phyloP scores from a whole-genome alignment of 768 basidiomycete species.

The Agrocybe praecox region DNA sequence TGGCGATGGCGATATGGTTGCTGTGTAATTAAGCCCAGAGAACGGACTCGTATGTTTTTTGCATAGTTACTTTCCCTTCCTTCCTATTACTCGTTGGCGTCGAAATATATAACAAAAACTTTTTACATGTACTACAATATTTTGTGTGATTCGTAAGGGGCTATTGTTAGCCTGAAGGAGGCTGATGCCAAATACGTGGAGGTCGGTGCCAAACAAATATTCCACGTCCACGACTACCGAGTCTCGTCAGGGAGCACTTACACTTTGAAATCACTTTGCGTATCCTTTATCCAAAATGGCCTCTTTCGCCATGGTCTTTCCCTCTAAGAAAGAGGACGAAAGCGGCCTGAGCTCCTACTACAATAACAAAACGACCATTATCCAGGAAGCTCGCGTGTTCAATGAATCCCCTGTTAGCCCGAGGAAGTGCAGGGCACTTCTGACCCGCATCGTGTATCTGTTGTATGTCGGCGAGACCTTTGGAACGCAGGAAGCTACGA shows the following conservation, averaged over 20 bases:
- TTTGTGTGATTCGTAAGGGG: background rate
- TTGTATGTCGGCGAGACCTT: slow-evolving; percentile 97
- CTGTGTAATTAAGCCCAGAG: background rate
- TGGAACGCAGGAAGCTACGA: slow-evolving; percentile 94
- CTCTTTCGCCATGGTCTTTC: slow-evolving; percentile 69
- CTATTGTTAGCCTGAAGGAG: slow-evolving; percentile 6
- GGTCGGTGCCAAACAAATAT: slow-evolving; percentile 36
- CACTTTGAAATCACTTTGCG: slow-evolving; percentile 8
- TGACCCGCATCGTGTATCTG: slow-evolving; percentile 95
- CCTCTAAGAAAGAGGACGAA: slow-evolving; percentile 97
- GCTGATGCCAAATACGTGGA: slow-evolving; percentile 32
- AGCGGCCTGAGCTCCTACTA: slow-evolving; percentile 89
- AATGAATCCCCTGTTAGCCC: slow-evolving; percentile 99
- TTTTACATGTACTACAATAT: background rate
- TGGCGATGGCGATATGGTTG: background rate
- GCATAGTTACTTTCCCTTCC: background rate
- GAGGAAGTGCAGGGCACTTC: slow-evolving; percentile 92
- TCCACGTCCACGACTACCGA: slow-evolving; percentile 39
- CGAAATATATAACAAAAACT: background rate
- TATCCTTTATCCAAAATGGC: slow-evolving; percentile 36
- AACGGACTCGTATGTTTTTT: background rate
- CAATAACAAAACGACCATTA: slow-evolving; percentile 97
- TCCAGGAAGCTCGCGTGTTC: slow-evolving; percentile 98
- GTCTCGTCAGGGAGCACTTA: slow-evolving; percentile 9
- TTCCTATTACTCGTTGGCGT: background rate